Evolutionary conservation across 140 eudicot species (phyloP).

Genomic region (Anethum foeniculum): DNA sequence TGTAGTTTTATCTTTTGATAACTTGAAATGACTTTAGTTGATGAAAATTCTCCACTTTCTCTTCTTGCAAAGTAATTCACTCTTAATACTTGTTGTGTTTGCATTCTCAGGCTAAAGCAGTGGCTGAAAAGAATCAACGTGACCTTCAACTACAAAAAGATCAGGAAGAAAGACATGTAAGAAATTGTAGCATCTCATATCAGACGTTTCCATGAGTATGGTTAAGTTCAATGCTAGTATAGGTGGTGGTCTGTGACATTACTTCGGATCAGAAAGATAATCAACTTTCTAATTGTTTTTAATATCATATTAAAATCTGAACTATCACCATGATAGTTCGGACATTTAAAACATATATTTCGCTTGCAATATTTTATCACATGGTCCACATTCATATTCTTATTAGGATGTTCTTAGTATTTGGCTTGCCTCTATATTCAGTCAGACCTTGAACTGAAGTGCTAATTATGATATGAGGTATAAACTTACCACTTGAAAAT

Average conservation of each 20-base stretch:
- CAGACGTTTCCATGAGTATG: neutral
- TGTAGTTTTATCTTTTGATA: neutral
- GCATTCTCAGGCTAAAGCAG: slow-evolving; percentile 66
- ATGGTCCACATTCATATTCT: neutral
- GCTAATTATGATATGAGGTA: neutral
- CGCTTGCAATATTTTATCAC: neutral
- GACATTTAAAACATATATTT: neutral
- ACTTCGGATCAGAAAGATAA: neutral
- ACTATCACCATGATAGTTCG: neutral
- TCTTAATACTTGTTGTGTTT: slow-evolving; percentile 10
- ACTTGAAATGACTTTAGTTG: neutral
- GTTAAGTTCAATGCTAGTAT: neutral
- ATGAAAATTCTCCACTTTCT: neutral
- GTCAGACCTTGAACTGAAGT: neutral
- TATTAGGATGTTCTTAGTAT: neutral
- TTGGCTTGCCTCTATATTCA: neutral
- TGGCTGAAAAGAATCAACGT: slow-evolving; percentile 89
- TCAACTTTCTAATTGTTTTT: neutral
- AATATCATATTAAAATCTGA: neutral
- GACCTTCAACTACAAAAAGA: slow-evolving; percentile 84
- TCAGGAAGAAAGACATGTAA: slow-evolving; percentile 82
- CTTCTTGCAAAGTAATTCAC: neutral
- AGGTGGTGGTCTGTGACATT: neutral
- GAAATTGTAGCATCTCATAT: slow-evolving; percentile 17
- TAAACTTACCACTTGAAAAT: neutral